Conservation (phyloP, 805 yeast genomes). For the Teunomyces stri region DNA sequence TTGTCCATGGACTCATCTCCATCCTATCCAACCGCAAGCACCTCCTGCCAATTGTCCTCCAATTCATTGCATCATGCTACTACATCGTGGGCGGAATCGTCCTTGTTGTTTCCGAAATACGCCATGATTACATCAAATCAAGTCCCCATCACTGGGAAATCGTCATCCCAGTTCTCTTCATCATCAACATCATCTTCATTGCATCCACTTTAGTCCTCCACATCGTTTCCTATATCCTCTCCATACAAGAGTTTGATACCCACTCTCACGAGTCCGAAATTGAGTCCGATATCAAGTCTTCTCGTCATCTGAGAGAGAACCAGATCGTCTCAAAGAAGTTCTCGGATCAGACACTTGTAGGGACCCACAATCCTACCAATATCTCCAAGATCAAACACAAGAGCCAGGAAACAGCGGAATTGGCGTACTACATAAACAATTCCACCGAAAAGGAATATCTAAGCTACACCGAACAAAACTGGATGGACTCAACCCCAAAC, state of each 20-base stretch:
- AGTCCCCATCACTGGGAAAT: constrained; percentile 4
- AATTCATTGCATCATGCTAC: neutral
- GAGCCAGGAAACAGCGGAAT: constrained; percentile 7
- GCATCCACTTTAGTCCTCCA: constrained; percentile 2
- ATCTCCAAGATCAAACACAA: neutral
- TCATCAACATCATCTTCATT: constrained; percentile 6
- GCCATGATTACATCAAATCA: neutral
- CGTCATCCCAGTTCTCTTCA: constrained; percentile 3
- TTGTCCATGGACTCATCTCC: neutral
- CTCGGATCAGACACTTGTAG: constrained; percentile 11
- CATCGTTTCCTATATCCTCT: constrained; percentile 1
- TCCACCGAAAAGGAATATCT: constrained; percentile 10
- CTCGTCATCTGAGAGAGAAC: neutral
- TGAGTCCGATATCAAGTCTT: neutral
- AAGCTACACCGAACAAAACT: constrained; percentile 12
- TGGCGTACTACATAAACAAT: constrained; percentile 6
- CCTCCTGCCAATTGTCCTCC: neutral
- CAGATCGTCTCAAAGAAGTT: constrained; percentile 7
- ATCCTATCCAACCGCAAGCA: neutral
- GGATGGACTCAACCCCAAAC: constrained; percentile 19
- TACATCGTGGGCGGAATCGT: constrained; percentile 6
- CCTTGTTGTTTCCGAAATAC: constrained; percentile 2
- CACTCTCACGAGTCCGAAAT: neutral
- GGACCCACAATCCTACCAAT: neutral
- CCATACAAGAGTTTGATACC: neutral